Evolutionary conservation across 164 flowering plant genomes (phyloP).

Genomic region (Dillenia suffruticosa): DNA sequence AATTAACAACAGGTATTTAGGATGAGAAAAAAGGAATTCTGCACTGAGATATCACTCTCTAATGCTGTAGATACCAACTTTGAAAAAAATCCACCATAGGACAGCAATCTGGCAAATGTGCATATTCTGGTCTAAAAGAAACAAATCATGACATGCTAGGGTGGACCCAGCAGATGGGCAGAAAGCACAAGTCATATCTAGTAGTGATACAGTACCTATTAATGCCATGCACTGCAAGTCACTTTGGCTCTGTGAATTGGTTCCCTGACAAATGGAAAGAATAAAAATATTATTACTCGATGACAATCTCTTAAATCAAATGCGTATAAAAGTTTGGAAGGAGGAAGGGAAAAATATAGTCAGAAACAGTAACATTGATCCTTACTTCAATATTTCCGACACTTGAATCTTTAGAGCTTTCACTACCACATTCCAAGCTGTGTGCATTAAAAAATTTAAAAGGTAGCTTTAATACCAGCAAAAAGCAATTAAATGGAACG

Average conservation of each 20-base stretch:
- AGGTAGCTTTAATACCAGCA: not conserved
- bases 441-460: slow-evolving; percentile 1
- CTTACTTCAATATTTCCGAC: slow-evolving; percentile 46
- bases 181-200: no score
- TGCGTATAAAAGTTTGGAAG: not conserved
- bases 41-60: not conserved
- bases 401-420: slow-evolving; percentile 76
- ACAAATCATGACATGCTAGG: no score
- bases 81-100: no score
- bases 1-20: not conserved
- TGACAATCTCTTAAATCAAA: not conserved
- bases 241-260: slow-evolving; percentile 49
- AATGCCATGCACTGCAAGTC: slow-evolving; percentile 41
- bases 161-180: no score
- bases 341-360: slow-evolving; percentile 1
- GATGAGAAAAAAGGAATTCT: not conserved
- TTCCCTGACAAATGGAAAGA: slow-evolving; percentile 28
- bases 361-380: slow-evolving; percentile 26
- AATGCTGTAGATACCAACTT: no score
- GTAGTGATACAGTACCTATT: slow-evolving; percentile 29
- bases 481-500: not conserved
- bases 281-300: not conserved
- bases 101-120: no score
- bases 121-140: no score
- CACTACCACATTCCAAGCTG: slow-evolving; percentile 33